Evolutionary conservation across 2,329 filamentous ascomycete species (phyloP), one percentile per base, ranked within the genome.

Genomic region (Dothiorella sarmentorum): DNA sequence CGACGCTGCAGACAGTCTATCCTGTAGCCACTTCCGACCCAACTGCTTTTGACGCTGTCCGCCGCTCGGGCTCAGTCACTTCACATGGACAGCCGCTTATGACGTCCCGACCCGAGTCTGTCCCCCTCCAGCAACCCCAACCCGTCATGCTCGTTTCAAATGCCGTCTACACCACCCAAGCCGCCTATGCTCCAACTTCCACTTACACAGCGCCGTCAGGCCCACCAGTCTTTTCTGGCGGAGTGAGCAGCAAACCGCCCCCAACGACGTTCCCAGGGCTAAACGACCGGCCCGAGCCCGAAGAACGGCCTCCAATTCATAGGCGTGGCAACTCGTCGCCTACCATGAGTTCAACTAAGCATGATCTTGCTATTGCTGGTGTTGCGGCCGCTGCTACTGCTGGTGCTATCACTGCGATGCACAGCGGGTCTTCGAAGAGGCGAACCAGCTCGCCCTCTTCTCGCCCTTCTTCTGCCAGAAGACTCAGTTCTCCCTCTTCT

Each of bases 61-160:
- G 69, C 61, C 77, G 79, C 29, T 77, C 75, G 20, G 82, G 84
- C 35, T 68, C 78, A n/a, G 69, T 78, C 13, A 77, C 78, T 15
- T 68, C 71, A 59, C 71, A 77, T 27, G 45, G 66, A 13, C 71
- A 72, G 55, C 68, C 70, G 51, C 44, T 71, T 4, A 57, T 72
- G 11, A 70, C 70, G 15, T 64, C 70, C 7, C 65, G 67, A 31
- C 68, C 68, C 7, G 70, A 67, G 77, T 79, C 84, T 0, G 81
- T 91, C 29, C 85, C 86, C 10, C 79, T 97, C n/a, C 88, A 94
- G 69, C 90, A 96, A 66, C 92, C 92, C 2, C 87, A 91, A 65
- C 92, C 92, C 2, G 82, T 90, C 60, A 80, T 82, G 2, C 90
- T 89, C 0, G 85, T 95, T 2, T 86, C 86, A 35, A 82, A 83